These are phyloP conservation scores for Marchantia polymorpha DNA, from an alignment of 225 moss, liverwort and hornwort species.

Conservation along the genomic window DNA sequence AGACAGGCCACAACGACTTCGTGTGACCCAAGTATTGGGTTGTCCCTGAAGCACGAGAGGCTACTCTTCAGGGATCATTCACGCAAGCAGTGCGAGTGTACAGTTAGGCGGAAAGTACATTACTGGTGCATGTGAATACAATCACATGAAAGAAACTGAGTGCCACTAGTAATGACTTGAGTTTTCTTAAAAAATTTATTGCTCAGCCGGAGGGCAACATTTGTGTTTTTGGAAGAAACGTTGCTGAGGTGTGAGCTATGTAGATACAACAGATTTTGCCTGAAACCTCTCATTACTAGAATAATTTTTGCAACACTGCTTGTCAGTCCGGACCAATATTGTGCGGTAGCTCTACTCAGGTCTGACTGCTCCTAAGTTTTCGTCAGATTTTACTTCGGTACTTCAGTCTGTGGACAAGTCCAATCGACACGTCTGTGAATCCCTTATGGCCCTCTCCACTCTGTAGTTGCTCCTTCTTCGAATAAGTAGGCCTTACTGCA, in stretches of 20 bases:
- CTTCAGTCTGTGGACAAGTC: background rate
- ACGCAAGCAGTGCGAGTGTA: constrained; percentile 40
- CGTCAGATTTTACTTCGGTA: constrained; percentile 25
- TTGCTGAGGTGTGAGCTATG: constrained; percentile 28
- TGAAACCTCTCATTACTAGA: constrained; percentile 10
- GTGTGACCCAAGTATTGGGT: background rate
- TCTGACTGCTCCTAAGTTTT: constrained; percentile 39
- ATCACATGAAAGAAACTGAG: constrained; percentile 10
- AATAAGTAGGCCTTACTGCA: background rate
- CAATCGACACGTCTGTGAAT: background rate
- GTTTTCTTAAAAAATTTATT: background rate
- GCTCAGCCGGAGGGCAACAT: constrained; percentile 12
- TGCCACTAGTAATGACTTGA: constrained; percentile 17
- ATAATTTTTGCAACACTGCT: constrained; percentile 27
- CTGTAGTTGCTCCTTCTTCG: background rate
- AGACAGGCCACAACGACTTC: background rate
- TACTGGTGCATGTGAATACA: constrained; percentile 26
- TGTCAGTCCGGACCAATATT: constrained; percentile 12
- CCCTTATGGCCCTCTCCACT: background rate
- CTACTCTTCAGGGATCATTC: constrained; percentile 24
- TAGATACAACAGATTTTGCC: constrained; percentile 37
- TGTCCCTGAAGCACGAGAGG: constrained; percentile 12
- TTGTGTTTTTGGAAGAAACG: constrained; percentile 15
- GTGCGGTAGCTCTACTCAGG: constrained; percentile 27
- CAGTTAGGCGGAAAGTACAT: constrained; percentile 34